These are phyloP conservation scores for Alternaria sp. DNA, from an alignment of 2,329 filamentous ascomycete species.

Conservation along the genomic window DNA sequence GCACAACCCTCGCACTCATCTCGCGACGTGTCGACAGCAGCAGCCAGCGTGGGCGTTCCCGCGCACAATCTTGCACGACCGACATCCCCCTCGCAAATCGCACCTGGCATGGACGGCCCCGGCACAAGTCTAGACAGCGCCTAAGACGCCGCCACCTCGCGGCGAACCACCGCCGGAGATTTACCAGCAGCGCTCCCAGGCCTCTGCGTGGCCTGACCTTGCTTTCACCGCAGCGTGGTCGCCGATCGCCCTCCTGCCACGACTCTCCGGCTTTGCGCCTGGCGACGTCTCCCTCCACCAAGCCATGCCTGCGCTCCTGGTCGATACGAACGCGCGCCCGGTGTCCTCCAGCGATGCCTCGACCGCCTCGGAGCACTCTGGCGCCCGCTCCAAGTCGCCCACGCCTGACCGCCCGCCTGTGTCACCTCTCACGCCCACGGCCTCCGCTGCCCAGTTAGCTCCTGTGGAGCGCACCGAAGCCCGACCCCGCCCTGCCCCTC, in stretches of 20 bases:
- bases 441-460: conserved; percentile 43
- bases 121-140: conserved; percentile 12
- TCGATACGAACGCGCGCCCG: conserved; percentile 36
- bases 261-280: conserved; percentile 25
- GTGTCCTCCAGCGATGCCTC: conserved; percentile 35
- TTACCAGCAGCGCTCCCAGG: conserved; percentile 5
- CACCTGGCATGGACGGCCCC: conserved; percentile 18
- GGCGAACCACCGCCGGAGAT: conserved; percentile 16
- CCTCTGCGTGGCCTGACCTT: conserved; percentile 14
- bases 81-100: conserved; percentile 7
- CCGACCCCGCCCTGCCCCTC: conserved; percentile 33
- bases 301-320: conserved; percentile 48
- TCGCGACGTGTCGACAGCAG: conserved; percentile 4
- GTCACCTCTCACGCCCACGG: conserved; percentile 50
- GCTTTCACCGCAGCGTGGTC: conserved; percentile 5
- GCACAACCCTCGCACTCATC: neutral
- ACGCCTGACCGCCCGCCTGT: conserved; percentile 48
- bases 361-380: conserved; percentile 24
- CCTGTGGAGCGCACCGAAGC: conserved; percentile 33
- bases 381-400: conserved; percentile 35
- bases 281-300: conserved; percentile 28
- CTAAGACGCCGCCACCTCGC: conserved; percentile 16
- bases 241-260: conserved; percentile 18
- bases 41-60: conserved; percentile 2
- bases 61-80: conserved; percentile 4